Evolutionary conservation across 148 eudicot genomes (phyloP).

Genomic region (Spergularia marina): DNA sequence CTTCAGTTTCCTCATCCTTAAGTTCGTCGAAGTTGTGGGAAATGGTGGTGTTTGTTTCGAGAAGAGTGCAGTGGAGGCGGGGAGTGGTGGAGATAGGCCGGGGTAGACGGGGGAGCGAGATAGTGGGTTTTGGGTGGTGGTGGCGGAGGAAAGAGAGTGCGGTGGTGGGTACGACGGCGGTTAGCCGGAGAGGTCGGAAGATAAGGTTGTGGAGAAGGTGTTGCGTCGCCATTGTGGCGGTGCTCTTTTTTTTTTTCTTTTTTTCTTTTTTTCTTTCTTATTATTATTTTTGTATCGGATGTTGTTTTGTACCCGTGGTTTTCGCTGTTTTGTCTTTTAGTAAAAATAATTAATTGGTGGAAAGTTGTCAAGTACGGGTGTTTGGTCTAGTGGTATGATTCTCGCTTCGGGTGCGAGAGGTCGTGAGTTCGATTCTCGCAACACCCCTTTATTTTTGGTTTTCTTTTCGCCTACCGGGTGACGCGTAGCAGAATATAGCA

Average conservation of each 20-base stretch:
- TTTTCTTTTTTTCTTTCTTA: background rate
- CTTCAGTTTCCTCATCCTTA: background rate
- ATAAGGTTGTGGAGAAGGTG: slow-evolving; percentile 26
- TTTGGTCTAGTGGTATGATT: slow-evolving; percentile 96
- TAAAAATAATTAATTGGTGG: no score
- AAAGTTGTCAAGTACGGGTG: slow-evolving; percentile 37
- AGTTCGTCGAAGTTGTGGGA: background rate
- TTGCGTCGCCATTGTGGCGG: slow-evolving; percentile 17
- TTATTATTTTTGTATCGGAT: background rate
- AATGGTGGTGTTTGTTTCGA: background rate
- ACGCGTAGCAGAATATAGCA: no score
- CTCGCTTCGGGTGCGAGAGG: slow-evolving; percentile 99
- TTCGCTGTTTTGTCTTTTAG: no score
- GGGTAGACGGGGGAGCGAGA: slow-evolving; percentile 2
- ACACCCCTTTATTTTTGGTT: slow-evolving; percentile 43
- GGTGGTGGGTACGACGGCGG: slow-evolving; percentile 12
- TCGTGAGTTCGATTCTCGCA: slow-evolving; percentile 87
- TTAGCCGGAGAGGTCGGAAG: slow-evolving; percentile 19
- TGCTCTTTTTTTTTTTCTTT: slow-evolving; percentile 13
- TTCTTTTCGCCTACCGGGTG: no score
- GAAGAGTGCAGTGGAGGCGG: slow-evolving; percentile 10
- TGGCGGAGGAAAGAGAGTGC: slow-evolving; percentile 18
- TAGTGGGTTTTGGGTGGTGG: slow-evolving; percentile 1
- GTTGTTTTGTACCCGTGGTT: no score
- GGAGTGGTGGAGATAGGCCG: background rate